Base-by-base conservation (phyloP, 2,329 filamentous ascomycete species). In the Penicillium aurantiogriseum region DNA sequence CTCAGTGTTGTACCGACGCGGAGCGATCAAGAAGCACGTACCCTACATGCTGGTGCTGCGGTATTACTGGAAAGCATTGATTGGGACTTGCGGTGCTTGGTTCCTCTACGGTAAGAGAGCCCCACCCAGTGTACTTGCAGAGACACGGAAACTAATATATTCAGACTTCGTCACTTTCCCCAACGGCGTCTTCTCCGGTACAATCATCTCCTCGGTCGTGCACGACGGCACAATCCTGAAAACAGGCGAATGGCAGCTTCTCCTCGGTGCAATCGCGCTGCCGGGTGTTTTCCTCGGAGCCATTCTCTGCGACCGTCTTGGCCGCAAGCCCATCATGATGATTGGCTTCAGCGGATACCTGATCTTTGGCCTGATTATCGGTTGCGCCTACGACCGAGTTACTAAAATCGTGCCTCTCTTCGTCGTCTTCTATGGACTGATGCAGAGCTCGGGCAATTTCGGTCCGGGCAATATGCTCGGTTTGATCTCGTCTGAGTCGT, bases 81-180 rank as follows among this genome's bases (percentile, higher is more conserved):
- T 81, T 33, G 81, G 83, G 10, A 83, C 82, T 10, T 81, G 77
- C 54, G 77, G 80, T 10, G 82, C 83, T 49, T 85, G 81, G 80
- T 84, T 84, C 67, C 75, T 84, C 13, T 81, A 81, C 74, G 65
- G 69, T 68, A 61, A 29, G 27, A 19, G 4, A n/a, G 25, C 11
- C 19, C 17, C 9, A 7, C 17, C 25, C 25, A 2, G 2, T n/a
- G 5, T 23, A n/a, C 17, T 17, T 13, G 8, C 8, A n/a, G n/a
- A n/a, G 9, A 3, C 3, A 13, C 19, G 29, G 9, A 40, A 11
- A 33, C 33, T 27, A 25, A 54, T 31, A n/a, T 21, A 25, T 38
- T 7, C n/a, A 61, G 68, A 70, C 46, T 71, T 69, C 35, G 77
- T 81, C 56, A 80, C 77, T 3, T 81, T 80, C 57, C 78, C 78